Evolutionary conservation across 352 stramenopile genomes (phyloP), one percentile per base, ranked within the genome.

Genomic region (Globisporangium irregulare): DNA sequence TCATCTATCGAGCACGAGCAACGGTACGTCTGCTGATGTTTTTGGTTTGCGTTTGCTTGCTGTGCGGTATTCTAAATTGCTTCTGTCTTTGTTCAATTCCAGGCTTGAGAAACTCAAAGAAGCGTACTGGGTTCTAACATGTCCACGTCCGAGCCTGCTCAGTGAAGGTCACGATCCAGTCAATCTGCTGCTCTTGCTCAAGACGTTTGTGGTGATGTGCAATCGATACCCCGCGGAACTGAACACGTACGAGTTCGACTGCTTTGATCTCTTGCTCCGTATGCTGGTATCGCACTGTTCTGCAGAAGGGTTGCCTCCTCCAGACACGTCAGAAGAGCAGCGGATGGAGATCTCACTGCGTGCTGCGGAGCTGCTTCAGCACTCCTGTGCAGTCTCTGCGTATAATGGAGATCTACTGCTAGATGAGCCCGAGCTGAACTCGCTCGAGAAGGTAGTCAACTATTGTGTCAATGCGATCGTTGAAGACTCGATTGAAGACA

Each of bases 41-140:
- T 51, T 12, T 32, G 36, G 7, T 65, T 15, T 51, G 24, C 29
- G 4, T 0, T 38, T 50, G 32, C 1, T 25, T 53, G 7, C n/a
- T 41, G 8, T 41, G 3, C 55, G 24, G 7, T 14, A 12, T 6
- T 48, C 22, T 51, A 53, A 46, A 51, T 27, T 34, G 12, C 20
- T 25, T 48, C 9, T 56, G 4, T 41, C 25, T 63, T 41, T 51
- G 36, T 48, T 67, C 38, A 46, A 6, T 36, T 50, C 27, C 57
- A 81, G 72, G 36, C 71, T 94, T 25, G 56, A 68, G 22, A 59
- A 70, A n/a, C 68, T 94, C 22, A 71, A 78, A 58, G 82, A 92
- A 63, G 85, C 84, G 0, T 94, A 91, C 66, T 70, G 68, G 46
- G 73, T 96, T 24, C 68, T 95, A 24, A 93, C 83, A 12, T 87